A percentile compares a stretch with the other conserved stretches of the same genome.
phyloP scores from a whole-genome alignment of 345 rosid genomes.

The Rhodomyrtus tomentosa region DNA sequence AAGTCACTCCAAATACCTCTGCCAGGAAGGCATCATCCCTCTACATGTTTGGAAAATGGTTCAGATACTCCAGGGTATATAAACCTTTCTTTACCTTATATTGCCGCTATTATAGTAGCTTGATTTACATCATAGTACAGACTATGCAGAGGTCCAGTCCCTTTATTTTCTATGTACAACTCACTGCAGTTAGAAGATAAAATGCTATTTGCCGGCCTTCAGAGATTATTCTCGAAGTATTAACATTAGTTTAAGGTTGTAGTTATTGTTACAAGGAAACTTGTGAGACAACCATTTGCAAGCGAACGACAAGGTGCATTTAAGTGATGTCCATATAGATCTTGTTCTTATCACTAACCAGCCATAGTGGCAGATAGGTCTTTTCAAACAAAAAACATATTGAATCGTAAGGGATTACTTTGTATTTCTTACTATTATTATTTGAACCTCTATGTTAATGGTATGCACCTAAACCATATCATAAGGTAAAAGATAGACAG shows the following conservation, averaged over 20 bases:
- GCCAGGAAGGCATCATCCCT: conserved; percentile 88
- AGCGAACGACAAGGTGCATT: neutral
- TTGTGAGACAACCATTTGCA: neutral
- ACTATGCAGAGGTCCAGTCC: neutral
- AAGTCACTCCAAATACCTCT: conserved; percentile 60
- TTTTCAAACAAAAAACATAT: neutral
- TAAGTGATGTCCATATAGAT: neutral
- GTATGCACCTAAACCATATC: neutral
- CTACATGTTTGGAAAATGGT: conserved; percentile 37
- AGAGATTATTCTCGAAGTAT: neutral
- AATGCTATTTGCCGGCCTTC: neutral
- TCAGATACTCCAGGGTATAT: conserved; percentile 32
- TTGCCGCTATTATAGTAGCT: neutral
- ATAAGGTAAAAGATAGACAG: neutral
- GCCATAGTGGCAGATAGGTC: neutral
- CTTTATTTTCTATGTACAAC: neutral
- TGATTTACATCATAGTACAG: neutral
- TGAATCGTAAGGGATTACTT: neutral
- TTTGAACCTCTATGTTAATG: neutral
- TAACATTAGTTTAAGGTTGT: neutral
- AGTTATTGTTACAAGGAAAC: neutral
- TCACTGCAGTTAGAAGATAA: neutral
- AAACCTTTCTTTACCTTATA: neutral
- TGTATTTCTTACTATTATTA: neutral
- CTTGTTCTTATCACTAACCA: neutral